phyloP scores from a whole-genome alignment of 345 rosid genomes.

The Rhodomyrtus tomentosa region DNA sequence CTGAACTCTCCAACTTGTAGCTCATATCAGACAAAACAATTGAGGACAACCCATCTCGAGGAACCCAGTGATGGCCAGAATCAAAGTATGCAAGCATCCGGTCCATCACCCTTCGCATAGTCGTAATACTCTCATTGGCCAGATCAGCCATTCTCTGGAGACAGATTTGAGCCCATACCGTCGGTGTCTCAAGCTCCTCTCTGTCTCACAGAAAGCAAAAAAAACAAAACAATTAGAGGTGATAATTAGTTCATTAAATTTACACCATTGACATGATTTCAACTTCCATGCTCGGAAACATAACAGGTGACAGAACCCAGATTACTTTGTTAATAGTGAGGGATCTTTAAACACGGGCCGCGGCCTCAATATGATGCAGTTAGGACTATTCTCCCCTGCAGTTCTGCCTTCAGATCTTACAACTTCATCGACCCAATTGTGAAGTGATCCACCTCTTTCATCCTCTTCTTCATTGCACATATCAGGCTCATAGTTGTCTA shows the following conservation, averaged over 20 bases:
- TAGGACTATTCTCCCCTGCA: constrained; percentile 39
- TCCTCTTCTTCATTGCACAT: constrained; percentile 24
- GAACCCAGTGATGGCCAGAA: constrained; percentile 64
- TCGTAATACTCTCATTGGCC: constrained; percentile 83
- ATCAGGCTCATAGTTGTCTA: constrained; percentile 71
- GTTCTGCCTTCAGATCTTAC: constrained; percentile 85
- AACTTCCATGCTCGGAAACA: neutral
- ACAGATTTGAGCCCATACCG: constrained; percentile 90
- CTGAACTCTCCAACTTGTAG: constrained; percentile 57
- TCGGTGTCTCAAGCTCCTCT: constrained; percentile 83
- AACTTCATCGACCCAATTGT: constrained; percentile 95
- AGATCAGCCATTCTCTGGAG: constrained; percentile 85
- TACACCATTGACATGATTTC: neutral
- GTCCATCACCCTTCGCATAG: constrained; percentile 71
- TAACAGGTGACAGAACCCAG: neutral
- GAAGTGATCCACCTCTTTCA: constrained; percentile 54
- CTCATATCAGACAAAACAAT: constrained; percentile 66
- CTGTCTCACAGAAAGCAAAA: constrained; percentile 22
- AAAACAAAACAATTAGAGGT: neutral
- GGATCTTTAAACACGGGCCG: constrained; percentile 72
- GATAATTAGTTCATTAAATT: neutral
- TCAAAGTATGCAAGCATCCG: constrained; percentile 76
- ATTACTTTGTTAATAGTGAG: constrained; percentile 63
- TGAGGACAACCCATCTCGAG: constrained; percentile 62
- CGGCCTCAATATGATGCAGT: constrained; percentile 39